Conservation (phyloP, 2,329 filamentous ascomycete genomes). For the Claviceps sp. region DNA sequence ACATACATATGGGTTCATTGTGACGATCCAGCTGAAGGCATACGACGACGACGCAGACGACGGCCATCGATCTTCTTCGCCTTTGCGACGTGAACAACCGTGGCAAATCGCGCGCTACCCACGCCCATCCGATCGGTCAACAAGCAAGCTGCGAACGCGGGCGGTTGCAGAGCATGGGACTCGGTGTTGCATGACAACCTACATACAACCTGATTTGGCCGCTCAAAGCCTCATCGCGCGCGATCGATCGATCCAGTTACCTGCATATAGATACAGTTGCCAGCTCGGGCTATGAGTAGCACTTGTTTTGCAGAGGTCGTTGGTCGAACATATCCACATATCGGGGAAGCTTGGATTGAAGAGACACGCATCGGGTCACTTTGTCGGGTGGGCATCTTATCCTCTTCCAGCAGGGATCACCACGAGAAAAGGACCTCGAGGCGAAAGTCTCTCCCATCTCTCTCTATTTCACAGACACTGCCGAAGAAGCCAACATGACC, state of each 20-base stretch:
- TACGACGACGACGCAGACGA: neutral
- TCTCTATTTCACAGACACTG: neutral
- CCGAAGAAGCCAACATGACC: constrained; percentile 32
- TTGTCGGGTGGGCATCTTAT: neutral
- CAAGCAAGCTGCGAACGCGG: neutral
- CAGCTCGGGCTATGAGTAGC: neutral
- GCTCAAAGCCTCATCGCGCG: constrained; percentile 2
- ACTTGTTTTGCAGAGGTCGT: neutral
- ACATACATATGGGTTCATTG: neutral
- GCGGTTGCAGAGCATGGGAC: constrained; percentile 1
- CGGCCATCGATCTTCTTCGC: neutral
- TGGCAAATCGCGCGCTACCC: neutral
- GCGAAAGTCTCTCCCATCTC: neutral
- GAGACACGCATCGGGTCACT: neutral
- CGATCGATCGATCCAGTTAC: neutral
- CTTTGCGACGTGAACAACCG: neutral
- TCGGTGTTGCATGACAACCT: neutral
- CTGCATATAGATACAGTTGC: neutral
- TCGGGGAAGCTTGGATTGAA: neutral
- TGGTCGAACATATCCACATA: constrained; percentile 1
- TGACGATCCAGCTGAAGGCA: neutral
- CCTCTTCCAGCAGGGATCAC: neutral
- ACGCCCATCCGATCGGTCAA: neutral
- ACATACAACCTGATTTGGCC: neutral
- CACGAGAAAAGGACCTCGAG: neutral